Conservation (phyloP, 1,139 yeast genomes). For the Pichia sp. region DNA sequence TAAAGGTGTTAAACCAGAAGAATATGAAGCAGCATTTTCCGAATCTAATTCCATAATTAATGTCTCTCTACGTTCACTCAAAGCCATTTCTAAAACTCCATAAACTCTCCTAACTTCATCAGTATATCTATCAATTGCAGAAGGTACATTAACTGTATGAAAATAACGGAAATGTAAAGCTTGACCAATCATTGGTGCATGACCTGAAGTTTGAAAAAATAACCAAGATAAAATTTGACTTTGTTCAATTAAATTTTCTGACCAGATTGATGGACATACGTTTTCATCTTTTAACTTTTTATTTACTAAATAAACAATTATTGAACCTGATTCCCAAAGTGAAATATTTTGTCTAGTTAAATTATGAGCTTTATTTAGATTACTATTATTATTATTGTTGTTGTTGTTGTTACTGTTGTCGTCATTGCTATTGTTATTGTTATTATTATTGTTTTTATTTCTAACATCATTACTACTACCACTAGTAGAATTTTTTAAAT, state of each 20-base stretch:
- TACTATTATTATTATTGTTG: not conserved
- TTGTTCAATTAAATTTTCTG: slow-evolving; percentile 74
- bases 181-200: slow-evolving; percentile 97
- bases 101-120: slow-evolving; percentile 92
- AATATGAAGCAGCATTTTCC: slow-evolving; percentile 83
- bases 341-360: slow-evolving; percentile 29
- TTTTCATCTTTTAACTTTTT: slow-evolving; percentile 65
- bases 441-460: slow-evolving; percentile 27
- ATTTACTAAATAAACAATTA: slow-evolving; percentile 68
- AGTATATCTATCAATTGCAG: slow-evolving; percentile 86
- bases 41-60: slow-evolving; percentile 84
- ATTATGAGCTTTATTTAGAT: slow-evolving; percentile 1
- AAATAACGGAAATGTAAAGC: slow-evolving; percentile 90
- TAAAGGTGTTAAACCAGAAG: slow-evolving; percentile 83
- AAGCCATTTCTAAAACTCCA: slow-evolving; percentile 91
- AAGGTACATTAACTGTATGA: slow-evolving; percentile 80
- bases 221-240: slow-evolving; percentile 87
- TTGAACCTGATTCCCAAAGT: slow-evolving; percentile 94
- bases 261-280: slow-evolving; percentile 65
- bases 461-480: not conserved
- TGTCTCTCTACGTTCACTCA: slow-evolving; percentile 89
- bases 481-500: not conserved
- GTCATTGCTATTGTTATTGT: not conserved
- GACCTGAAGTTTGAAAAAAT: slow-evolving; percentile 93
- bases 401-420: slow-evolving; percentile 31